Conservation (phyloP, 768 basidiomycete genomes). For the Pisolithus marmoratus region DNA sequence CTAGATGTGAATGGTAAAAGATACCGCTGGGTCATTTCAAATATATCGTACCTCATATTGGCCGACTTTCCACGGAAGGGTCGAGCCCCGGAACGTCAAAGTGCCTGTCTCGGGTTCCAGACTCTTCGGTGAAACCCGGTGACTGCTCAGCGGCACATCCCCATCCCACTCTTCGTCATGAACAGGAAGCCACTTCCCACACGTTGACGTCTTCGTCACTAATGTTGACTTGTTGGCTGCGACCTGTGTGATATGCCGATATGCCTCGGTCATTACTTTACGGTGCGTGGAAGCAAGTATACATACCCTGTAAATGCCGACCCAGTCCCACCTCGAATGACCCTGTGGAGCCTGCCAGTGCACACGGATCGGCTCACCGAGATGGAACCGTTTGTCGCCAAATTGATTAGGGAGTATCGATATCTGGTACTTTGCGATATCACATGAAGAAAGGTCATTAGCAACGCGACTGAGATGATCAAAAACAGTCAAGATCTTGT, state of each 20-base stretch:
- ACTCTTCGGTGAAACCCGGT: conserved; percentile 29
- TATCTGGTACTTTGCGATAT: conserved; percentile 73
- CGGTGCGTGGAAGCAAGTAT: neutral
- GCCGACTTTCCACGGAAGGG: conserved; percentile 82
- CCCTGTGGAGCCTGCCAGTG: conserved; percentile 82
- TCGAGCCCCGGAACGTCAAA: conserved; percentile 71
- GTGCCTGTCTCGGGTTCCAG: conserved; percentile 52
- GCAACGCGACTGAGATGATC: conserved; percentile 59
- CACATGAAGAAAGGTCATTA: conserved; percentile 73
- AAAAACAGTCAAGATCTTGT: neutral
- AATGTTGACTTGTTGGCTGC: conserved; percentile 81
- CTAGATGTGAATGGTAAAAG: conserved; percentile 31
- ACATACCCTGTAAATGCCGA: conserved; percentile 80
- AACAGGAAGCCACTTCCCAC: conserved; percentile 92
- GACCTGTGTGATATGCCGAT: conserved; percentile 45
- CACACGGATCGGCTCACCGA: conserved; percentile 85
- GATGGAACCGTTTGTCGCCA: conserved; percentile 62
- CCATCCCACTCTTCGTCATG: conserved; percentile 93
- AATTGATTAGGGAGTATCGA: conserved; percentile 49
- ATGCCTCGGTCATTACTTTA: neutral
- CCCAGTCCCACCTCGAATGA: conserved; percentile 93
- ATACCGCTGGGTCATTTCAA: neutral
- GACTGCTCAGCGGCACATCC: conserved; percentile 56
- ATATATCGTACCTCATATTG: conserved; percentile 58
- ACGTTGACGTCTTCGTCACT: conserved; percentile 78